Percentiles rank a stretch among this genome's conserved stretches.
Evolutionary conservation across 164 flowering plant genomes (phyloP).

Genomic region (Paratinospora sagittata): DNA sequence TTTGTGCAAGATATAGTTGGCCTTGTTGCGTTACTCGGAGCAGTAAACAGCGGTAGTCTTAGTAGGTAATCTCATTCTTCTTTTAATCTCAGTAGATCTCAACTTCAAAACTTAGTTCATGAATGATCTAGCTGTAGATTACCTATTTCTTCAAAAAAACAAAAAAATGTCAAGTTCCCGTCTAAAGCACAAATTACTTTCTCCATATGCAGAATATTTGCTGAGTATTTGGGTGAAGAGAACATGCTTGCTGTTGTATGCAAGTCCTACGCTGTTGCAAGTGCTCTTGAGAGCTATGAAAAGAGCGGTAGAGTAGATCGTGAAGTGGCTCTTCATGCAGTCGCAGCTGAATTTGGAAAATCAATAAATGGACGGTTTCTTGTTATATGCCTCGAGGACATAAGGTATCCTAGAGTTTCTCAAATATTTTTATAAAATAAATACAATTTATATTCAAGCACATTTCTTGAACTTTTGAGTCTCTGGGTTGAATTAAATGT

Average conservation of each 20-base stretch:
- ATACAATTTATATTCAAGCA: neutral
- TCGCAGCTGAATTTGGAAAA: slow-evolving; percentile 30
- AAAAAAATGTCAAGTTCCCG: neutral
- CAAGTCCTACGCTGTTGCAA: slow-evolving; percentile 34
- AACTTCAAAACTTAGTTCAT: neutral
- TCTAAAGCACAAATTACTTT: neutral
- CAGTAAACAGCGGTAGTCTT: slow-evolving; percentile 21
- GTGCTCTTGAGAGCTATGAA: slow-evolving; percentile 31
- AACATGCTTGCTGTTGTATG: slow-evolving; percentile 62
- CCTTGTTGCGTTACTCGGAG: slow-evolving; percentile 67
- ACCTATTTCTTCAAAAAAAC: too few relatives aligned
- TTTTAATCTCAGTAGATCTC: neutral
- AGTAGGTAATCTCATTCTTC: slow-evolving; percentile 19
- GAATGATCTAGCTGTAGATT: neutral
- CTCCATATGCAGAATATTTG: slow-evolving; percentile 41
- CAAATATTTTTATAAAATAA: neutral
- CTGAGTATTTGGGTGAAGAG: slow-evolving; percentile 63
- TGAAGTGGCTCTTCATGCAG: slow-evolving; percentile 20
- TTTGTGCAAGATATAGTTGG: slow-evolving; percentile 42
- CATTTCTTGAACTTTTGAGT: neutral
- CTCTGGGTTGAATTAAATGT: neutral
- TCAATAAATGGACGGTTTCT: slow-evolving; percentile 29
- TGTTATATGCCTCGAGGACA: slow-evolving; percentile 56
- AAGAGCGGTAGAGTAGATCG: slow-evolving; percentile 24
- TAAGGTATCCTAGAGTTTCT: slow-evolving; percentile 34